Base-by-base conservation (phyloP, 257 asterid species). In the Solanum habrochaites region DNA sequence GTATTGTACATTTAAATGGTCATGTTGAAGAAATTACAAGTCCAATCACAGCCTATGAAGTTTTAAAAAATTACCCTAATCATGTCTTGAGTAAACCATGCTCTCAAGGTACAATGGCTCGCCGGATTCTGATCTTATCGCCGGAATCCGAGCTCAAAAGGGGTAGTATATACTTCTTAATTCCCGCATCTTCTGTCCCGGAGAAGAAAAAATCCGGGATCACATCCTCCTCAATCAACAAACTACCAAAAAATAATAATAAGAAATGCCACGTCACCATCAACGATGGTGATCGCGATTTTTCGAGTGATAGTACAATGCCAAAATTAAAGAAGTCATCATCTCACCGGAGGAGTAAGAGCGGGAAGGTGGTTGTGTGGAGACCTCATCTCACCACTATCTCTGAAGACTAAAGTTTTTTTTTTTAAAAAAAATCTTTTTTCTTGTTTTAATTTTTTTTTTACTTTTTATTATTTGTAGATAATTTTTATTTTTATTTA, bases 131-230 rank as follows among this genome's bases (percentile, higher is more conserved):
- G 60, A 91, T 95, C 84, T 82, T 96, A 15, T 94, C 98, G 2
- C 93, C 96, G 72, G 92, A 91, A 15, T 92, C 99, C 7, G 97
- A 96, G 62, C 99, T 97, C 90, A 97, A 96, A 69, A 91, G 98
- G 83, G 99, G 99, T 83, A 93, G 93, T 92, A 97, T 97, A 84
- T 97, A 97, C 82, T 97, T 97, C 97, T 91, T 97, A 93, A 89
- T 96, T 56, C 99, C 99, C 8, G 87, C 92, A 4, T 91, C 99
- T 64, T 93, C 99, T 4, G 8, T 91, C 87, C 95, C 93, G 69
- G 75, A 93, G 20, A 75, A 92, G 66, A 93, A 90, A 87, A 94
- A 91, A 84, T 88, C 25, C 25, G 86, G 78, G n/a, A 90, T 80
- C 60, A 88, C 85, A 87, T 62, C 75, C 32, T 89, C 83, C 64